Evolutionary conservation across 169 alveolate species (phyloP).

Genomic region (Plasmodium coatneyi): DNA sequence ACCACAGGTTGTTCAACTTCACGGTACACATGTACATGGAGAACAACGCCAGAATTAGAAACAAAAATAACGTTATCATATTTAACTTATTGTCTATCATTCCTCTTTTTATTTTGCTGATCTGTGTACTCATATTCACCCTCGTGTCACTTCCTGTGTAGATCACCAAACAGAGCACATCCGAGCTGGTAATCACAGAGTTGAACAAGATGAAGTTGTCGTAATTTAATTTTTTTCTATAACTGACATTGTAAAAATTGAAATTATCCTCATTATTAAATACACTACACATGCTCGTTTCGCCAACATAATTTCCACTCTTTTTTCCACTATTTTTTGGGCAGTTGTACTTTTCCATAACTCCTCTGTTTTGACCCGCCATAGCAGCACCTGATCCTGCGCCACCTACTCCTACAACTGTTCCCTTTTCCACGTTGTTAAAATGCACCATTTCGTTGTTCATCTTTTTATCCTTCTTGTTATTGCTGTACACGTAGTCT

Average conservation of each 20-base stretch:
- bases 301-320: not conserved
- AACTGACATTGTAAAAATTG: conserved; percentile 50
- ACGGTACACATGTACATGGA: conserved; percentile 75
- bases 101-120: conserved; percentile 93
- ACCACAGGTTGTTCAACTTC: conserved; percentile 54
- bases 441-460: conserved; percentile 67
- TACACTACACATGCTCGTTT: conserved; percentile 33
- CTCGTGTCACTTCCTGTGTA: conserved; percentile 93
- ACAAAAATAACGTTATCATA: conserved; percentile 89
- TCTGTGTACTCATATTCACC: conserved; percentile 85
- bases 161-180: conserved; percentile 91
- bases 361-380: not conserved
- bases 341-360: not conserved
- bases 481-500: not conserved
- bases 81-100: conserved; percentile 92
- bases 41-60: conserved; percentile 85
- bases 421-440: conserved; percentile 32
- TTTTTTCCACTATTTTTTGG: not conserved
- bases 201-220: conserved; percentile 95
- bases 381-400: not conserved
- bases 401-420: not conserved
- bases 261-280: conserved; percentile 51
- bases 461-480: not conserved
- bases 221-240: conserved; percentile 56
- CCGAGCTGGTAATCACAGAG: conserved; percentile 94